Evolutionary conservation across 1,284 basidiomycete species (phyloP).

Genomic region (Nidula niveotomentosa): DNA sequence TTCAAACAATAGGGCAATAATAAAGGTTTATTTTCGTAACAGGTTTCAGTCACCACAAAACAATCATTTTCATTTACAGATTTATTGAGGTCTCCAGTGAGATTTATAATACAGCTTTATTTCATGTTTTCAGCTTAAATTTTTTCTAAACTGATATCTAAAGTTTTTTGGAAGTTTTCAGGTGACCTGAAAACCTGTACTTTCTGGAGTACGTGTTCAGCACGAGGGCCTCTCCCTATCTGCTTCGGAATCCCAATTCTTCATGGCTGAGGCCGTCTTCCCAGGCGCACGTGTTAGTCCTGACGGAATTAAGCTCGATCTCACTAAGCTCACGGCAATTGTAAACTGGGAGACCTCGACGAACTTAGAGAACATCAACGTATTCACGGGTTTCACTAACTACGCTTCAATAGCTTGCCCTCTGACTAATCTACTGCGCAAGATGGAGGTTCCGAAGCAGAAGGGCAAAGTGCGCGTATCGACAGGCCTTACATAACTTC

Average conservation of each 20-base stretch:
- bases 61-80: too few species aligned
- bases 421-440: constrained; percentile 23
- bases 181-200: not conserved
- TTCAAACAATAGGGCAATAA: too few species aligned
- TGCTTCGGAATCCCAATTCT: constrained; percentile 11
- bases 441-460: constrained; percentile 17
- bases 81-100: too few species aligned
- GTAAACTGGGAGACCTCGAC: constrained; percentile 28
- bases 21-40: too few species aligned
- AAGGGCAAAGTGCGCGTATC: constrained; percentile 19
- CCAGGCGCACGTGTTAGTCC: constrained; percentile 25
- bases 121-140: too few species aligned
- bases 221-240: constrained; percentile 15
- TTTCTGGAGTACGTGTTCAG: not conserved
- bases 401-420: too few species aligned
- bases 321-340: constrained; percentile 26
- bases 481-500: constrained; percentile 13
- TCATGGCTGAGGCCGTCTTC: constrained; percentile 26
- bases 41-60: too few species aligned
- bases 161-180: not conserved
- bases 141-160: too few species aligned
- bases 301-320: constrained; percentile 23
- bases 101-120: too few species aligned
- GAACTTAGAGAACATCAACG: constrained; percentile 16
- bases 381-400: constrained; percentile 23